phyloP scores from a whole-genome alignment of 306 rosid species.

The Lathyrus aphaca region DNA sequence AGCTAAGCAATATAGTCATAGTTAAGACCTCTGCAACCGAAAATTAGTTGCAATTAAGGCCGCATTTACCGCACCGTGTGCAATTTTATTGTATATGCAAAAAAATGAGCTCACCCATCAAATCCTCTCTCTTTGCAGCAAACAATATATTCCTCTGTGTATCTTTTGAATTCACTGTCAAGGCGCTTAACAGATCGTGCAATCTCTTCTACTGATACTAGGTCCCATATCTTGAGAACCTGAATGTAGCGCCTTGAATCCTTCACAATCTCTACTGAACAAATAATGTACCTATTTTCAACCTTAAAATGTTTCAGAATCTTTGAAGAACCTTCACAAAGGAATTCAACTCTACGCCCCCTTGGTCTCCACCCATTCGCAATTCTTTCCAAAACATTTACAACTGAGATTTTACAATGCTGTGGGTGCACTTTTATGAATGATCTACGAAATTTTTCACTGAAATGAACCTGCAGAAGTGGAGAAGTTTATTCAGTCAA shows the following conservation, averaged over 20 bases:
- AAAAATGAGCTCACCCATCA: constrained; percentile 46
- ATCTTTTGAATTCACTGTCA: constrained; percentile 47
- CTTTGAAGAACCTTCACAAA: constrained; percentile 43
- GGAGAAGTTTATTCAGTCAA: neutral
- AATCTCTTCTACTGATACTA: constrained; percentile 54
- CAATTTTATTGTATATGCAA: neutral
- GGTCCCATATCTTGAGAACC: constrained; percentile 68
- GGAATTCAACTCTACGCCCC: constrained; percentile 20
- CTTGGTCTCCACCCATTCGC: constrained; percentile 70
- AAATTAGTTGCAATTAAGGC: too few species aligned
- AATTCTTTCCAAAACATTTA: constrained; percentile 52
- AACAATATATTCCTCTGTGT: constrained; percentile 50
- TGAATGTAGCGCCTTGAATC: constrained; percentile 43
- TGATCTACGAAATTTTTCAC: constrained; percentile 57
- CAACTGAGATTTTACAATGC: constrained; percentile 40
- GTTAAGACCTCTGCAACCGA: too few species aligned
- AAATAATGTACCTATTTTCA: constrained; percentile 45
- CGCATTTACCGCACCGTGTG: too few species aligned
- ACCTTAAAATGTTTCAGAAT: constrained; percentile 59
- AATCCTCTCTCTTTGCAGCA: constrained; percentile 50
- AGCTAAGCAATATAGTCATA: neutral
- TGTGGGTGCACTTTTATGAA: constrained; percentile 43
- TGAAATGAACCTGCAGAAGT: constrained; percentile 54
- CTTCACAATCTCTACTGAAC: constrained; percentile 58
- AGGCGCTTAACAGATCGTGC: constrained; percentile 47